Conservation (phyloP, 257 asterid genomes). For the Solanum virginianum region DNA sequence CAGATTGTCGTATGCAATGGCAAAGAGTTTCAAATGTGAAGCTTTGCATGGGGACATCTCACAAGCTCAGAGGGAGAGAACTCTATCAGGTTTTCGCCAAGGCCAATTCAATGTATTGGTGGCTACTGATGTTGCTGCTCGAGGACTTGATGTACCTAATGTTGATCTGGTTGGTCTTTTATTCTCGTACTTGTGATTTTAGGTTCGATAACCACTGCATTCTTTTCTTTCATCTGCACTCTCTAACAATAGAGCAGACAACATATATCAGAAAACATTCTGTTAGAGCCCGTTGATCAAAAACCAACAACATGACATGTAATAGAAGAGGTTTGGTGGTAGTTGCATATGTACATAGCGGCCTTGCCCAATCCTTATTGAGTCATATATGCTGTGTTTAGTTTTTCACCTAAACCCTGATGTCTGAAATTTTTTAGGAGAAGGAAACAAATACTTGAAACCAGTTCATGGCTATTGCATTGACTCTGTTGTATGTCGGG, state of each 20-base stretch:
- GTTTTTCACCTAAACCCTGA: not conserved
- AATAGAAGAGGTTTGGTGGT: not conserved
- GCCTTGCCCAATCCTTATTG: not conserved
- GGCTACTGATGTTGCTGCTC: slow-evolving; percentile 98
- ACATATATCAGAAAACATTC: not conserved
- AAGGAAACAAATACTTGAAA: not conserved
- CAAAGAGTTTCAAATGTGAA: slow-evolving; percentile 58
- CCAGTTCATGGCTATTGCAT: not conserved
- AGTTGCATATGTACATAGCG: not conserved
- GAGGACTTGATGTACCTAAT: slow-evolving; percentile 97
- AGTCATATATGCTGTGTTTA: not conserved
- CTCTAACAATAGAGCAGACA: not conserved
- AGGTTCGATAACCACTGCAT: not conserved
- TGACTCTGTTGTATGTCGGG: not conserved
- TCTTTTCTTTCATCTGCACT: not conserved
- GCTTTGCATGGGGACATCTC: slow-evolving; percentile 94
- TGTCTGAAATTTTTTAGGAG: not conserved
- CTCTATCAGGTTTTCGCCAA: slow-evolving; percentile 70
- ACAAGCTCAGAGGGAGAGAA: slow-evolving; percentile 82
- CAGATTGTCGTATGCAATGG: slow-evolving; percentile 53
- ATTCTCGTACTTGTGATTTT: not conserved
- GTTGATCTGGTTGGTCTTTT: slow-evolving; percentile 72
- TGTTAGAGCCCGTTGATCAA: not conserved
- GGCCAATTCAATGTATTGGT: slow-evolving; percentile 65
- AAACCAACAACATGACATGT: not conserved